These are phyloP conservation scores for Penicillium sp. DNA, from an alignment of 2,329 filamentous ascomycete species.

Conservation along the genomic window DNA sequence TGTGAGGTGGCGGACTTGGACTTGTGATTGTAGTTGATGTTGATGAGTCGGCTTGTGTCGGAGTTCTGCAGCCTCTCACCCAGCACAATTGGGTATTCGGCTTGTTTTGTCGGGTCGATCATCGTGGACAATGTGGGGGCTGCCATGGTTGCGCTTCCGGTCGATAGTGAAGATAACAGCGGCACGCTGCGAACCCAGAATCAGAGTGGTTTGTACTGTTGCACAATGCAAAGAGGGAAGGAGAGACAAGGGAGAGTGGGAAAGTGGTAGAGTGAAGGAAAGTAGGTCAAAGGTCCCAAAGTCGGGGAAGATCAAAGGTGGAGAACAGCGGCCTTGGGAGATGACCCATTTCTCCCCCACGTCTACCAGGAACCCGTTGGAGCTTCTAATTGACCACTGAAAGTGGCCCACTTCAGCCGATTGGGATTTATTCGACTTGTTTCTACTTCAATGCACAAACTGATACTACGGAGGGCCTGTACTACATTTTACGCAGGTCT, in stretches of 20 bases:
- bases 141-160: conserved; percentile 27
- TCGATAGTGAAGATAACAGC: background rate
- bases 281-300: background rate
- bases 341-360: conserved; percentile 1
- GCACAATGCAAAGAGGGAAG: background rate
- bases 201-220: background rate
- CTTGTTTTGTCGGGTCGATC: conserved; percentile 46
- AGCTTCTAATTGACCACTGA: background rate
- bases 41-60: conserved; percentile 32
- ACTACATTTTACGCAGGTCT: conserved; percentile 4
- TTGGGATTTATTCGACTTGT: background rate
- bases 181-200: background rate
- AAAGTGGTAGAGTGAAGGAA: background rate
- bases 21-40: conserved; percentile 48
- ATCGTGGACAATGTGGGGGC: conserved; percentile 33
- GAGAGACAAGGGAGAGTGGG: too few relatives aligned
- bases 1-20: conserved; percentile 40
- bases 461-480: conserved; percentile 6
- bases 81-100: conserved; percentile 47
- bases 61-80: conserved; percentile 39
- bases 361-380: background rate
- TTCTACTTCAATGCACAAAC: background rate
- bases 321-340: background rate
- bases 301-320: conserved; percentile 10
- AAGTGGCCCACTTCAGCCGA: background rate